phyloP scores from a whole-genome alignment of 1,139 yeast species.

The Sugiyamaella paludigena region DNA sequence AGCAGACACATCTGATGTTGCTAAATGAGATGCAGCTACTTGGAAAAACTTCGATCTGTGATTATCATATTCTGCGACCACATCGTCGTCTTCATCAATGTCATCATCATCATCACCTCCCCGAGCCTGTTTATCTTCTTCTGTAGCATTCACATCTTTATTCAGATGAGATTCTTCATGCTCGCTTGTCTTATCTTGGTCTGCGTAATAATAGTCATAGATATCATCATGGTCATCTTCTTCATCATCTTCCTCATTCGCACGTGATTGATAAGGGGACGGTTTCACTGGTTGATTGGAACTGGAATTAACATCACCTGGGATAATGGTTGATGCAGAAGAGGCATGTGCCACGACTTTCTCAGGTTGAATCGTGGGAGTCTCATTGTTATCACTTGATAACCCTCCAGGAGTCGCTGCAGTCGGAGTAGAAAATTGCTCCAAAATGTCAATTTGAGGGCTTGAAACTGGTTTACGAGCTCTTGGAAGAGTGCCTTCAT shows the following conservation, averaged over 20 bases:
- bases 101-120: background rate
- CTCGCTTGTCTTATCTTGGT: background rate
- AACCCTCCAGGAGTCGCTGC: no score
- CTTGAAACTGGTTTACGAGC: no score
- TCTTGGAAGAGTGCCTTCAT: background rate
- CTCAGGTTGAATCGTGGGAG: no score
- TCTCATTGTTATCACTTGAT: no score
- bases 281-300: background rate
- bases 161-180: no score
- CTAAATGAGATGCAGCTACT: no score
- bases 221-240: constrained; percentile 8
- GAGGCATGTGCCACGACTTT: background rate
- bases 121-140: no score
- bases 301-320: background rate
- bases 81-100: background rate
- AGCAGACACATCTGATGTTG: no score
- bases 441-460: no score
- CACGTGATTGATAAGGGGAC: background rate
- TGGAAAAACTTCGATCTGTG: background rate
- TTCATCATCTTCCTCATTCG: background rate
- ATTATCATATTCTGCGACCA: background rate
- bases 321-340: background rate
- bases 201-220: constrained; percentile 6
- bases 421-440: no score
- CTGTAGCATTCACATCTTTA: background rate